phyloP scores from a whole-genome alignment of 352 stramenopile genomes.

The Thalassiosira livingstoniorum region DNA sequence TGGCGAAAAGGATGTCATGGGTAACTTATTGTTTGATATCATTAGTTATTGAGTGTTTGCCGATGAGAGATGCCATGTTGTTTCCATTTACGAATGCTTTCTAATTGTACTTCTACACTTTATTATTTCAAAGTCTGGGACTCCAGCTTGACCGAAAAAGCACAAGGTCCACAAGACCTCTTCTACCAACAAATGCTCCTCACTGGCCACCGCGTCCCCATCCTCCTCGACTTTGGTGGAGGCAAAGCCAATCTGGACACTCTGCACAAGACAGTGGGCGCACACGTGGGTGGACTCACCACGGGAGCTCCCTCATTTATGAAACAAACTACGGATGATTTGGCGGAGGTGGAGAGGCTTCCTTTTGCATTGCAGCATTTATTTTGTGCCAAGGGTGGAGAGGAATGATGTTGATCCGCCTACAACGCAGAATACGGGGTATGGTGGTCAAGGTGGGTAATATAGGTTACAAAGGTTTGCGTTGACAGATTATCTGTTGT shows the following conservation, averaged over 20 bases:
- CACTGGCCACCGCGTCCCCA: conserved; percentile 61
- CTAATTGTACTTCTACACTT: no score
- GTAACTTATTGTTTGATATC: no score
- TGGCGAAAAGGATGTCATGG: conserved; percentile 68
- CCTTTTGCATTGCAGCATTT: conserved; percentile 42
- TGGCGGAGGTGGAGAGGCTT: conserved; percentile 41
- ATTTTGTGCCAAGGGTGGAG: conserved; percentile 34
- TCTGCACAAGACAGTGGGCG: conserved; percentile 37
- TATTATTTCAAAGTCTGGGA: conserved; percentile 74
- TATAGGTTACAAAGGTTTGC: not conserved
- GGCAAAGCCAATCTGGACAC: conserved; percentile 38
- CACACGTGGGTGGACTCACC: conserved; percentile 47
- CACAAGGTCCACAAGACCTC: conserved; percentile 55
- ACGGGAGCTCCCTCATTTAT: conserved; percentile 37
- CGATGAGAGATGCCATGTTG: no score
- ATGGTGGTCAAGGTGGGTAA: conserved; percentile 34
- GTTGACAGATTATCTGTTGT: not conserved
- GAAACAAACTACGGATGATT: conserved; percentile 26
- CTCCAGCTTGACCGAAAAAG: conserved; percentile 61
- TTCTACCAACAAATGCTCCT: conserved; percentile 72
- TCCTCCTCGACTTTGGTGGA: conserved; percentile 67
- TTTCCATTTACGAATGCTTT: no score
- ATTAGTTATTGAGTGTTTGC: no score
- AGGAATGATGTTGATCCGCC: conserved; percentile 46
- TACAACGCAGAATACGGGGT: conserved; percentile 40